These are phyloP conservation scores for Fusarium verticillioides DNA, from an alignment of 2,329 filamentous ascomycete genomes.

Conservation along the genomic window DNA sequence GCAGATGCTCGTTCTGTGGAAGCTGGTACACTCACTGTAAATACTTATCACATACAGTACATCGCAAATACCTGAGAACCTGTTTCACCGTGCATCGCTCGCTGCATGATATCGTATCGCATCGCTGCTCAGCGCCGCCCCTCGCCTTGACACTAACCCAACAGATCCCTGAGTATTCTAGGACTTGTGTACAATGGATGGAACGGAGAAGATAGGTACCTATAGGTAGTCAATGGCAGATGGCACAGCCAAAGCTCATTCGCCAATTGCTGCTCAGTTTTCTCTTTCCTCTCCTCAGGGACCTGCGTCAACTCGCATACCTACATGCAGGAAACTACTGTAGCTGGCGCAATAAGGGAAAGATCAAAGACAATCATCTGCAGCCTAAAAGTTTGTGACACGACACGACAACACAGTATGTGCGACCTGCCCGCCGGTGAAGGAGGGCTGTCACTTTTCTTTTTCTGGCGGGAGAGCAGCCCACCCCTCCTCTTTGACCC, in stretches of 20 bases:
- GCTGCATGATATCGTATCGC: conserved; percentile 35
- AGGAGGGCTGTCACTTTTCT: conserved; percentile 26
- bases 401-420: conserved; percentile 25
- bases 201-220: neutral
- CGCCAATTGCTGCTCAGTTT: conserved; percentile 43
- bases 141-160: conserved; percentile 22
- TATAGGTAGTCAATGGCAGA: neutral
- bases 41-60: conserved; percentile 13
- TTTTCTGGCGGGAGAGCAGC: conserved; percentile 25
- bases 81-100: conserved; percentile 14
- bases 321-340: conserved; percentile 33
- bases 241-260: conserved; percentile 32
- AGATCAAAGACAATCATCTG: conserved; percentile 28
- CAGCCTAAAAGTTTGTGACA: conserved; percentile 30
- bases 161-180: conserved; percentile 1
- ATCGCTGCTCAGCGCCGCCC: conserved; percentile 39
- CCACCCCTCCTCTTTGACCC: conserved; percentile 10
- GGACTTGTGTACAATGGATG: neutral
- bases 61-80: conserved; percentile 4
- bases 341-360: conserved; percentile 34
- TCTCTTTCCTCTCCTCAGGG: conserved; percentile 46
- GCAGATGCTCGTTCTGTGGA: neutral
- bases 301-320: conserved; percentile 41
- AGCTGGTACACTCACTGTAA: neutral
- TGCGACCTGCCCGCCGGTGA: conserved; percentile 16